Evolutionary conservation across 179 eudicot species (phyloP), one percentile per base, ranked within the genome.

Genomic region (Vitellaria paradoxa): DNA sequence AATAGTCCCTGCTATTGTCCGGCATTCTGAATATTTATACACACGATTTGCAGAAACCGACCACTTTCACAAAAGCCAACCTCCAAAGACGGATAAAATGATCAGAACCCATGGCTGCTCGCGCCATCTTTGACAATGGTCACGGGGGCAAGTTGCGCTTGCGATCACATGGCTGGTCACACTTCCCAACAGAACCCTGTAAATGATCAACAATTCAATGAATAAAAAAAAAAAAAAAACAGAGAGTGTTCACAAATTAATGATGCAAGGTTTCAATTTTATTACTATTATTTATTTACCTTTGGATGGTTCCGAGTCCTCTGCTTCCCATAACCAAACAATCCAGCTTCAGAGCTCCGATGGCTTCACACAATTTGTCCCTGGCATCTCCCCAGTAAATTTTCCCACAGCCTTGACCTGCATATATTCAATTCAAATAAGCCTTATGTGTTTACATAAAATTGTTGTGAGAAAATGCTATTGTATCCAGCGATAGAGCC

Each of bases 311-410:
- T 66, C 88, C 42, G 21, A 85, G 87, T 26, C 91, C 91, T 64
- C 91, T 85, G 87, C 87, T 85, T 18, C 91, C 92, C 88, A 89
- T 83, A 37, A 85, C 85, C 83, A 89, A 15, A 80, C 87, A 85
- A 40, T 87, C 88, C 62, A 89, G 61, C 82, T 87, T 83, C 65
- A 87, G 74, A 69, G 87, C 87, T 67, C 84, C 88, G 65, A 75
- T 59, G 8, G 88, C 87, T 20, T 87, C 84, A 55, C 74, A 45
- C 9, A 88, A 65, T 76, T 87, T 88, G 77, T 87, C 92, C 24
- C 90, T 84, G 6, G 90, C 86, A 70, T 89, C 92, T 52, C 90
- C 92, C 92, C 90, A 89, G 62, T 83, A 89, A 52, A 3, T 69
- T 89, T 89, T 15, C 85, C 53, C 11, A 87, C 87, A 59, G 87